Percentiles rank a stretch among this genome's conserved stretches.
These are phyloP conservation scores for Diaporthe citrichinensis DNA, from an alignment of 2,329 filamentous ascomycete species.

Conservation along the genomic window DNA sequence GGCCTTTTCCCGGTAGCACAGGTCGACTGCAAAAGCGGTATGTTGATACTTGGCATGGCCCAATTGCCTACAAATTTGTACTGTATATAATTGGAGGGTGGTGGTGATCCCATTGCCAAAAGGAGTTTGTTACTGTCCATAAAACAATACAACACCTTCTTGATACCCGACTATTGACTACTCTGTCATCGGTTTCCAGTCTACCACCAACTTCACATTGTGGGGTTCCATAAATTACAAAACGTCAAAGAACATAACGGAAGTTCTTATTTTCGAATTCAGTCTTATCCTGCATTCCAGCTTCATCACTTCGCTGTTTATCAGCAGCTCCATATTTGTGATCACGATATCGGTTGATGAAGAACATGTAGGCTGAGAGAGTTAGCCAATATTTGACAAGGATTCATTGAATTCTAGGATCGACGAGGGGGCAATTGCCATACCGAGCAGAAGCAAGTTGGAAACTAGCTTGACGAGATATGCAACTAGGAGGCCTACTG, in stretches of 20 bases:
- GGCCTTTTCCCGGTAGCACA: too few species aligned
- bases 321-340: neutral
- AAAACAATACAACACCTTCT: neutral
- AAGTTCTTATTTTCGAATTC: neutral
- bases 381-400: neutral
- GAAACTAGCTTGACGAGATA: constrained; percentile 55
- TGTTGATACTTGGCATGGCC: too few species aligned
- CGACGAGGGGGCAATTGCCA: too few species aligned
- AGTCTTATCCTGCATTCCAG: constrained; percentile 6
- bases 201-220: neutral
- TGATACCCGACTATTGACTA: neutral
- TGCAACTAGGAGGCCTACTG: constrained; percentile 56
- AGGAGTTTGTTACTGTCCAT: too few species aligned
- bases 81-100: neutral
- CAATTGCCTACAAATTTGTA: too few species aligned
- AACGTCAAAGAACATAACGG: neutral
- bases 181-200: too few species aligned
- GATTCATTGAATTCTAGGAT: neutral
- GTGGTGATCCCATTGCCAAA: too few species aligned
- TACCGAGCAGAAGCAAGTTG: constrained; percentile 53
- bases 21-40: neutral
- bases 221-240: too few species aligned
- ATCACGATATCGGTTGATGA: neutral
- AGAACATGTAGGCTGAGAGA: neutral
- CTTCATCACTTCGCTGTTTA: neutral